Conservation (phyloP, 305 asterid genomes). For the Fraxinus latifolia region DNA sequence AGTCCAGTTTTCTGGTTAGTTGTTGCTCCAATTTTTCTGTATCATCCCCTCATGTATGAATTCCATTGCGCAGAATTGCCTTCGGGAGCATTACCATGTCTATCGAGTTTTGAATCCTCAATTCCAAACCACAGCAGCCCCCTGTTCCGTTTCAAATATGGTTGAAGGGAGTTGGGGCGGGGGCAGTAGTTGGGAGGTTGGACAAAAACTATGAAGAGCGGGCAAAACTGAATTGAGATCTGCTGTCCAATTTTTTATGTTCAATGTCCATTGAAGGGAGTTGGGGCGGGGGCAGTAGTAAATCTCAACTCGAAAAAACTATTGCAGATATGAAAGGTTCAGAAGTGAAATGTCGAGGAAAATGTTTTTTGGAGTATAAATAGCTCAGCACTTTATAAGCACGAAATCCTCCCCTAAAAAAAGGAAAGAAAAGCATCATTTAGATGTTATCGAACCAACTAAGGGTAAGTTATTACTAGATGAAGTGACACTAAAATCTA, state of each 20-base stretch:
- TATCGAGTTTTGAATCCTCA: background rate
- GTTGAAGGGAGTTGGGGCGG: background rate
- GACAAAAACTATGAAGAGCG: background rate
- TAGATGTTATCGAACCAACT: background rate
- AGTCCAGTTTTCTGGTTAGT: background rate
- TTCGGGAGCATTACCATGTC: background rate
- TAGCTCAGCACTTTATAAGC: background rate
- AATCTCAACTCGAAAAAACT: background rate
- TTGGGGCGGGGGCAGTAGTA: no score
- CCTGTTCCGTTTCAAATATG: background rate
- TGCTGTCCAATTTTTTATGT: background rate
- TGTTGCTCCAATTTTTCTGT: background rate
- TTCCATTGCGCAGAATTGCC: background rate
- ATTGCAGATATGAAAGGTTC: background rate
- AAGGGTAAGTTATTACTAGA: background rate
- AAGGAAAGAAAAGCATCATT: background rate
- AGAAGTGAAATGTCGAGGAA: background rate
- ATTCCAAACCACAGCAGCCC: background rate
- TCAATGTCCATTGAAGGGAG: no score
- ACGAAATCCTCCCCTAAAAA: background rate
- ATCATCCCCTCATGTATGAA: background rate
- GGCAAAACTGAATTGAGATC: background rate
- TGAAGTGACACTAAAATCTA: background rate
- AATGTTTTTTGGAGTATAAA: background rate
- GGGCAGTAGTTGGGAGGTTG: background rate